Evolutionary conservation across 352 stramenopile genomes (phyloP), one percentile per base, ranked within the genome.

Genomic region (Phytopythium litorale): DNA sequence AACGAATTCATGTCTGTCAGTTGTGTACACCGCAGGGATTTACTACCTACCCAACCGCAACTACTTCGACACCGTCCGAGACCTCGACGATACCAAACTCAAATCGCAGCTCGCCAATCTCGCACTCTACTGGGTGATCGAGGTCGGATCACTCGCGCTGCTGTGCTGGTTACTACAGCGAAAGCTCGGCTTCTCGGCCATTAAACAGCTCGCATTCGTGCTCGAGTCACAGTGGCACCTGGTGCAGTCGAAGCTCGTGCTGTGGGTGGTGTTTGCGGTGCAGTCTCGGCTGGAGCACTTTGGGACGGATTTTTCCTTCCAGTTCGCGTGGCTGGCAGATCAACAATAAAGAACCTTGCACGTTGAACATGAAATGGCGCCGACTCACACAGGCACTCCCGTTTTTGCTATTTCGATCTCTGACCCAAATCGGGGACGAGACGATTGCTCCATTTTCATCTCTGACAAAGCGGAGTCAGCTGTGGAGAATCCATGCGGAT

Each of bases 191-290:
- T 37, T 81, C 28, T 64, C 58, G 8, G 42, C 64, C 25, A 62
- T 72, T 7, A 63, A 68, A 43, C 68, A 76, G 40, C 60, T 82
- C 1, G 60, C 67, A 23, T 78, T 78, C 33, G 62, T 74, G 30
- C 32, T 82, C 33, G 62, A 72, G 38, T 60, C 63, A 13, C 73
- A 79, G 64, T 79, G 67, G 65, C 53, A 68, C 23, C 59, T 66
- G 13, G 45, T 67, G 7, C 73, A 84, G 58, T 66, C 56, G 53
- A 84, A 80, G 61, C 62, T 76, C 5, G 45, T 81, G 8, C 40
- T 73, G 13, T 73, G 67, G 67, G 50, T 73, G 16, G 43, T 64
- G 6, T 64, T 67, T 25, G 61, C 63, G 7, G 62, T 70, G 15
- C 67, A 73, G 43, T 59, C 65, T 9, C 63, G 62, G 30, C 52